A percentile compares a stretch with the other conserved stretches of the same genome.
Conservation (phyloP, 2,329 filamentous ascomycete species). For the Chaetomiaceae sp. region DNA sequence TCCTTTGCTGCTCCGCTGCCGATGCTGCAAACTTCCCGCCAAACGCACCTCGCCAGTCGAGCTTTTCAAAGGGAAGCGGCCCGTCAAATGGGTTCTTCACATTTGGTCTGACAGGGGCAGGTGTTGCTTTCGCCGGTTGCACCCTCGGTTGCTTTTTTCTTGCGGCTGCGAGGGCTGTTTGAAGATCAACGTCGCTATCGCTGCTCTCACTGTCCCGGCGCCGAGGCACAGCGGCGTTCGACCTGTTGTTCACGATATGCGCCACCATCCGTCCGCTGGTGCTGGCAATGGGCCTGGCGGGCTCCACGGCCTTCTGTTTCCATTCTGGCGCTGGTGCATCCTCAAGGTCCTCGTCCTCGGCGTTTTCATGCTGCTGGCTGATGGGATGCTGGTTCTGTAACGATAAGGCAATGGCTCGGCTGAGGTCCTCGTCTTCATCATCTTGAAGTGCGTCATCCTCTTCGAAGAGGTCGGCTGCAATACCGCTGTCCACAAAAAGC, state of each 20-base stretch:
- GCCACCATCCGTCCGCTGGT: constrained; percentile 61
- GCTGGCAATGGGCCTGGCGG: constrained; percentile 48
- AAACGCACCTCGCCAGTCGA: constrained; percentile 63
- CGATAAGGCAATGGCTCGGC: constrained; percentile 79
- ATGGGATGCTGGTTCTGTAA: constrained; percentile 58
- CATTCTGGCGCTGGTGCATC: constrained; percentile 52
- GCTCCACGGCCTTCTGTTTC: constrained; percentile 51
- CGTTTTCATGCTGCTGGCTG: constrained; percentile 33
- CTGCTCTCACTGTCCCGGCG: constrained; percentile 52
- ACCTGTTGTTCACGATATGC: constrained; percentile 68
- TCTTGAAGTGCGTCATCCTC: constrained; percentile 31
- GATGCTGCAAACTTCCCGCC: constrained; percentile 35
- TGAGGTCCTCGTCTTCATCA: constrained; percentile 59
- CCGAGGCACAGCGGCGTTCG: constrained; percentile 56
- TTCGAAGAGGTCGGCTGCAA: constrained; percentile 34
- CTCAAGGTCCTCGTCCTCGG: constrained; percentile 43
- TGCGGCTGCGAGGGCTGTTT: constrained; percentile 69
- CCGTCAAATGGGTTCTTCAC: constrained; percentile 66
- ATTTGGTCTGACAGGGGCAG: constrained; percentile 42
- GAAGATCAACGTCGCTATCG: constrained; percentile 76
- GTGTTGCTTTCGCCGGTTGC: constrained; percentile 28
- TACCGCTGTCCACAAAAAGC: constrained; percentile 49
- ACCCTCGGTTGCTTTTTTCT: constrained; percentile 53
- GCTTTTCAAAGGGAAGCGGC: constrained; percentile 84
- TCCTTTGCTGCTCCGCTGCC: constrained; percentile 32